A percentile compares a stretch with the other conserved stretches of the same genome.
Evolutionary conservation across 352 stramenopile genomes (phyloP).

Genomic region (Phytophthora crassamura): DNA sequence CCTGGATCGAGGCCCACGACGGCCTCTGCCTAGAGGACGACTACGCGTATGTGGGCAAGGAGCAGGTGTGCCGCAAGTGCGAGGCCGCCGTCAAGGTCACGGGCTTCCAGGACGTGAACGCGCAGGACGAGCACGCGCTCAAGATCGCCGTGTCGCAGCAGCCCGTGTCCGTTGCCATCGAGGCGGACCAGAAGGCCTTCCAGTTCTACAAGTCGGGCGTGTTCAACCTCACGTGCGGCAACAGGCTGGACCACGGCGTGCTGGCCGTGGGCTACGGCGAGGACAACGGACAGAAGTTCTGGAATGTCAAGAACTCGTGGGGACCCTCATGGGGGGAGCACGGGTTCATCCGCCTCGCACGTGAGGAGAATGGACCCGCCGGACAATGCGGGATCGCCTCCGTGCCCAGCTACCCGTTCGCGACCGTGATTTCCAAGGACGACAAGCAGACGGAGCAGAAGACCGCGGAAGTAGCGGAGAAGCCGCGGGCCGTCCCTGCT

Average conservation of each 20-base stretch:
- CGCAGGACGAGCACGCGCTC: slow-evolving; percentile 82
- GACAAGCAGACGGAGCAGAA: slow-evolving; percentile 14
- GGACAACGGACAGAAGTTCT: slow-evolving; percentile 92
- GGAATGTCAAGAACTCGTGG: slow-evolving; percentile 96
- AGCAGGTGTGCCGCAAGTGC: slow-evolving; percentile 84
- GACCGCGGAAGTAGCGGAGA: slow-evolving; percentile 10
- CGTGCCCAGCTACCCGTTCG: slow-evolving; percentile 78
- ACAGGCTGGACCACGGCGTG: slow-evolving; percentile 95
- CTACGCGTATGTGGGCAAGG: slow-evolving; percentile 94
- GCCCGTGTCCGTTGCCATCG: slow-evolving; percentile 89
- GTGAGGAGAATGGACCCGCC: slow-evolving; percentile 88
- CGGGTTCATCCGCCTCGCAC: slow-evolving; percentile 87
- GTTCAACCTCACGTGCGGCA: slow-evolving; percentile 62
- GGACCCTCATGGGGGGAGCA: slow-evolving; percentile 86
- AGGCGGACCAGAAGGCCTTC: slow-evolving; percentile 82
- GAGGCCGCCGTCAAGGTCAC: slow-evolving; percentile 87
- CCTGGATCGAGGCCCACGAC: slow-evolving; percentile 93
- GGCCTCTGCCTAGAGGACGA: slow-evolving; percentile 94
- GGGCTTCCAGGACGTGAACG: slow-evolving; percentile 75
- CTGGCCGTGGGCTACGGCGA: slow-evolving; percentile 92
- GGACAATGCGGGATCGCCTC: slow-evolving; percentile 96
- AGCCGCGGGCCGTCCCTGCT: slow-evolving; percentile 17
- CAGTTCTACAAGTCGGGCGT: slow-evolving; percentile 84
- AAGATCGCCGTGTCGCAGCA: slow-evolving; percentile 85
- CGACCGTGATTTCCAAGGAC: slow-evolving; percentile 33